Conservation (phyloP, 345 rosid genomes). For the Eucalyptus regnans region DNA sequence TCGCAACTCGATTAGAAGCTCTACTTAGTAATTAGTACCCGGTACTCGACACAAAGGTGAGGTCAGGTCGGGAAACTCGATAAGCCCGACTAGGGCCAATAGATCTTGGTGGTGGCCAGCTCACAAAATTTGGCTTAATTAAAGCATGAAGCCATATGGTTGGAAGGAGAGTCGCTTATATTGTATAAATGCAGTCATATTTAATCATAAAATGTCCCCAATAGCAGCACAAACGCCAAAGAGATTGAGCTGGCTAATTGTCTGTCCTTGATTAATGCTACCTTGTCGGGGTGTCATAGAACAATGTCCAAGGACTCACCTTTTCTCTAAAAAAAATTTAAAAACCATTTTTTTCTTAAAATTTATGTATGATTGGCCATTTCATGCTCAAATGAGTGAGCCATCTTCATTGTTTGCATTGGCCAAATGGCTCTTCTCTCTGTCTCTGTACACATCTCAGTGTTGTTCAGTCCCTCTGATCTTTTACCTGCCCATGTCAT, state of each 20-base stretch:
- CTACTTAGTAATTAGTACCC: neutral
- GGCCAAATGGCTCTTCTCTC: neutral
- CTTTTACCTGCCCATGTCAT: neutral
- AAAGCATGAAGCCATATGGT: neutral
- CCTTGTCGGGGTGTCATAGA: slow-evolving; percentile 13
- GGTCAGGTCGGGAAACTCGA: neutral
- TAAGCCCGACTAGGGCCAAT: neutral
- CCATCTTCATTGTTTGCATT: neutral
- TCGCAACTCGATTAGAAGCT: neutral
- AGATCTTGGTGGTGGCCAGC: neutral
- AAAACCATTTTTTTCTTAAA: neutral
- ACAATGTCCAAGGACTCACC: neutral
- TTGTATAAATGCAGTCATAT: neutral
- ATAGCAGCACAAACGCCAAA: slow-evolving; percentile 9
- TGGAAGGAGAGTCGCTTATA: neutral
- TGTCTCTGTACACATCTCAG: neutral
- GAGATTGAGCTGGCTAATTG: slow-evolving; percentile 21
- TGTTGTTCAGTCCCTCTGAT: neutral
- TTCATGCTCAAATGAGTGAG: neutral
- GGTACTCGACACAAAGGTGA: neutral
- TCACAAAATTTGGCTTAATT: neutral
- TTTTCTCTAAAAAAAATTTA: neutral
- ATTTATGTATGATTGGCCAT: neutral
- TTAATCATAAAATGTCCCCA: slow-evolving; percentile 3
- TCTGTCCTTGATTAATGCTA: slow-evolving; percentile 21